These are phyloP conservation scores for Talaromyces sp. DNA, from an alignment of 2,329 filamentous ascomycete genomes.

Conservation along the genomic window DNA sequence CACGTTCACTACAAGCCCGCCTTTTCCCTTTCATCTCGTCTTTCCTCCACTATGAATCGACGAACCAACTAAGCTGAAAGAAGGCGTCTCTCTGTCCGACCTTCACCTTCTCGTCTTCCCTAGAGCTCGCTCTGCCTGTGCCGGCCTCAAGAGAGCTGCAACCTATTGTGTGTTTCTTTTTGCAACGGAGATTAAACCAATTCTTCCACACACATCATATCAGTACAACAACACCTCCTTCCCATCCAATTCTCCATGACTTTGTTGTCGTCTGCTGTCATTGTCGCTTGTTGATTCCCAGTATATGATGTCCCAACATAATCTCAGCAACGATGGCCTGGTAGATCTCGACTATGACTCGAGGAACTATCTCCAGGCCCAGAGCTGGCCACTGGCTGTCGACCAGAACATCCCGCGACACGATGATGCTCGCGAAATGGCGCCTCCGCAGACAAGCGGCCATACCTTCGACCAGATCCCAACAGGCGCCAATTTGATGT, in stretches of 20 bases:
- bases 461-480: constrained; percentile 44
- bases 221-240: background rate
- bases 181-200: background rate
- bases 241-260: constrained; percentile 4
- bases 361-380: constrained; percentile 43
- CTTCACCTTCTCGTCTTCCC: background rate
- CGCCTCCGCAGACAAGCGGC: constrained; percentile 44
- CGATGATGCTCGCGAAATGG: constrained; percentile 35
- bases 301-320: constrained; percentile 43
- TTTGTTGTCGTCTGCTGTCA: background rate
- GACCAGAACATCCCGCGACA: constrained; percentile 32
- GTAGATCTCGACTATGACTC: constrained; percentile 49
- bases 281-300: constrained; percentile 2
- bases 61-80: background rate
- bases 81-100: background rate
- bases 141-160: constrained; percentile 6
- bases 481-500: constrained; percentile 43
- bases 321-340: constrained; percentile 45
- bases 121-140: background rate
- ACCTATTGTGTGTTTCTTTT: constrained; percentile 2
- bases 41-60: background rate
- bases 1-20: constrained; percentile 5
- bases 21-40: constrained; percentile 26
- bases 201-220: constrained; percentile 19
- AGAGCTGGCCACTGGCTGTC: constrained; percentile 44